Percentiles rank a stretch among this genome's conserved stretches.
These are phyloP conservation scores for Boletus insuetus DNA, from an alignment of 768 basidiomycete species.

Conservation along the genomic window DNA sequence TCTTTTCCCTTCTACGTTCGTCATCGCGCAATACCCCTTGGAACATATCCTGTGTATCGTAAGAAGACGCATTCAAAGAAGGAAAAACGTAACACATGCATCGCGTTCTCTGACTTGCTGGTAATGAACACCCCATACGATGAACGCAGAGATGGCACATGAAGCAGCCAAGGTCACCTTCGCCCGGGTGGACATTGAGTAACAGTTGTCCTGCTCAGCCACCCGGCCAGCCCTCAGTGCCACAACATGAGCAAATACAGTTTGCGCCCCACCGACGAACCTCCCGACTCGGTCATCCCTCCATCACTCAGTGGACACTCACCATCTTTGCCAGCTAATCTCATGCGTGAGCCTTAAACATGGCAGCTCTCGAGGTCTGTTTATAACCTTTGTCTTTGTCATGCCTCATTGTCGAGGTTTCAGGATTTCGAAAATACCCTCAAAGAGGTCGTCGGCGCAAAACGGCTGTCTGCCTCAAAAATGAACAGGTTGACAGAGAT, in stretches of 20 bases:
- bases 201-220: conserved; percentile 9
- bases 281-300: conserved; percentile 10
- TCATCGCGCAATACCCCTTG: conserved; percentile 88
- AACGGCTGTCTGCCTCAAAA: conserved; percentile 84
- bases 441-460: conserved; percentile 78
- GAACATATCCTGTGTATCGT: conserved; percentile 72
- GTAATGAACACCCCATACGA: conserved; percentile 88
- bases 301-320: neutral
- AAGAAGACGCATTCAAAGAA: neutral
- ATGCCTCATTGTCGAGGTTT: conserved; percentile 5
- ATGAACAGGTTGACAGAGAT: conserved; percentile 75
- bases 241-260: conserved; percentile 44
- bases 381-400: neutral
- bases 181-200: conserved; percentile 61
- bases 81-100: conserved; percentile 37
- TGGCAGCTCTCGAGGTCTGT: conserved; percentile 44
- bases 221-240: conserved; percentile 6
- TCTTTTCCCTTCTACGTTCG: conserved; percentile 71
- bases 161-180: conserved; percentile 74
- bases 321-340: conserved; percentile 9
- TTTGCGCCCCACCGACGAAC: neutral
- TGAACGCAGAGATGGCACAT: conserved; percentile 57
- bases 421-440: conserved; percentile 81
- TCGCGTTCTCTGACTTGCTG: conserved; percentile 82
- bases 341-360: conserved; percentile 27